phyloP scores from a whole-genome alignment of 75 land plant genomes.

The Ceratopteris richardii region DNA sequence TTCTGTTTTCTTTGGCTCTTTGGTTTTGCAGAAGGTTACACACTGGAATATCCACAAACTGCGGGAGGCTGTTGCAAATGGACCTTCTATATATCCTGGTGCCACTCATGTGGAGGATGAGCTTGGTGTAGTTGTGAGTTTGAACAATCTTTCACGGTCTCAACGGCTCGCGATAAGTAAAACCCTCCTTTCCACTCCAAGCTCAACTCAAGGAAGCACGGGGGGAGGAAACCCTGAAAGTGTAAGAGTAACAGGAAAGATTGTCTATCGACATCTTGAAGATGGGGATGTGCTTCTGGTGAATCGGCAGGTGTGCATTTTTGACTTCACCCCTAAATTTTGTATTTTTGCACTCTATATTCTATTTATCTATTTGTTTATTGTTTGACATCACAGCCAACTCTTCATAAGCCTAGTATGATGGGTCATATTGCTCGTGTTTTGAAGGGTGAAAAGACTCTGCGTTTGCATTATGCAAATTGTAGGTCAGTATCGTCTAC shows the following conservation, averaged over 20 bases:
- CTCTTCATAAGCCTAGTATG: slow-evolving; percentile 94
- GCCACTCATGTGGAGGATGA: slow-evolving; percentile 79
- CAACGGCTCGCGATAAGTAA: slow-evolving; percentile 55
- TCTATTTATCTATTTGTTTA: neutral
- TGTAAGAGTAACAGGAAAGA: slow-evolving; percentile 55
- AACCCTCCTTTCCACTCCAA: slow-evolving; percentile 70
- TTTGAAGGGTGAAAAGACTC: slow-evolving; percentile 78
- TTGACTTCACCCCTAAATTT: neutral
- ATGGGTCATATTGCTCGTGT: slow-evolving; percentile 90
- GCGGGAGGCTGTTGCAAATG: slow-evolving; percentile 66
- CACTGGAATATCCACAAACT: slow-evolving; percentile 73
- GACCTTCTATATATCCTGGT: slow-evolving; percentile 77
- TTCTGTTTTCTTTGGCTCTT: neutral
- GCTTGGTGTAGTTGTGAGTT: slow-evolving; percentile 19
- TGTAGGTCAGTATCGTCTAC: slow-evolving; percentile 53
- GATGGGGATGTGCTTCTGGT: slow-evolving; percentile 92
- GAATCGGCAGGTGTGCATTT: slow-evolving; percentile 77
- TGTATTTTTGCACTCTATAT: neutral
- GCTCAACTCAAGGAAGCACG: slow-evolving; percentile 27
- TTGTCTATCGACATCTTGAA: slow-evolving; percentile 70
- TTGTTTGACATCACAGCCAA: too few species aligned
- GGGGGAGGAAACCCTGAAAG: slow-evolving; percentile 20
- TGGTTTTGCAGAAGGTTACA: slow-evolving; percentile 60
- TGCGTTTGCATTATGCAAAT: slow-evolving; percentile 94
- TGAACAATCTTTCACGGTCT: slow-evolving; percentile 28